Base-by-base conservation (phyloP, 2,329 filamentous ascomycete genomes). In the Ascochyta clinopodiicola region DNA sequence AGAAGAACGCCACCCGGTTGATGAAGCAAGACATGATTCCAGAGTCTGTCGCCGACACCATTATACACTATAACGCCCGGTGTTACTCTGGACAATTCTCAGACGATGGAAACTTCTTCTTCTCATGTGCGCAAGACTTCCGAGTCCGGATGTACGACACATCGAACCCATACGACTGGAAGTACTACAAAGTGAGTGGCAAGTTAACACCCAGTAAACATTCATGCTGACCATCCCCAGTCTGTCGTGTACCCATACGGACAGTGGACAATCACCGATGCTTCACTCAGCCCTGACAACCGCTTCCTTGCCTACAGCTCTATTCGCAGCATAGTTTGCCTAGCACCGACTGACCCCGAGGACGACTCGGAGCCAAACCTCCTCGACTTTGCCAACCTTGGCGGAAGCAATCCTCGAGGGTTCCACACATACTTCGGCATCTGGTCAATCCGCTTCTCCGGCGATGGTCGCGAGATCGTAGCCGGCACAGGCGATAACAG, bases 11-110 rank as follows among this genome's bases (percentile, higher is more conserved):
- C n/a, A 88, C 87, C 56, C 82, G 84, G 44, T 78, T 93, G 21
- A 86, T 96, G 67, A 84, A 84, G 40, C 89, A 92, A 84, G 84
- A 84, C 27, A 83, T 96, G 79, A 87, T 97, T 55, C 94, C 95
- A 0, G 84, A 84, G 2, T 89, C 87, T 0, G 84, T 84, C 22
- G 88, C 92, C 0, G 94, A 98, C 70, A 90, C 90, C 68, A 90
- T 96, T 58, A 88, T 98, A 59, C 90, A 96, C 68, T 96, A 93
- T 71, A 86, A 93, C 51, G 84, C 88, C 5, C 87, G 91, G 36
- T 93, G 95, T 48, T 98, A 98, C 71, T 96, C 92, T 3, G 95
- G 95, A 1, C 94, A 98, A 72, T 99, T 98, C 73, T 96, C 92
- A 0, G 91, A 96, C 62, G 95, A 99, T 67, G 95, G 95, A 24